Percentiles rank a stretch among this genome's conserved stretches.
Conservation (phyloP, 2,329 filamentous ascomycete genomes). For the Neofusicoccum parvum region DNA sequence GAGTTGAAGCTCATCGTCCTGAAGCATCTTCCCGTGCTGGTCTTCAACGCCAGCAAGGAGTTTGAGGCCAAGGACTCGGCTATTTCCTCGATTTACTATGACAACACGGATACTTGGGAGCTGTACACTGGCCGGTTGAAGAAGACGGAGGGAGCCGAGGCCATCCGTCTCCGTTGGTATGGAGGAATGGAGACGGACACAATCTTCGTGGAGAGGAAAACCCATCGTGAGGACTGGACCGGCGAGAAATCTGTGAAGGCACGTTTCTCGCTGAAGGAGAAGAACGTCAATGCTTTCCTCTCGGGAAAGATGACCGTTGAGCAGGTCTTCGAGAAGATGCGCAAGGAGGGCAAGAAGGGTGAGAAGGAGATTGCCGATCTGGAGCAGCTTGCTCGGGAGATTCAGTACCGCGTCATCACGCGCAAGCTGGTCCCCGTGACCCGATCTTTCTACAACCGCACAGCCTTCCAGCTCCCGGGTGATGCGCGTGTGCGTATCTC, state of each 20-base stretch:
- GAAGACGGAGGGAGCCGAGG: slow-evolving; percentile 97
- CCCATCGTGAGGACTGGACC: slow-evolving; percentile 98
- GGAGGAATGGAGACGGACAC: slow-evolving; percentile 94
- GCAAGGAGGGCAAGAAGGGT: slow-evolving; percentile 92
- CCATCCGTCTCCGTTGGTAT: slow-evolving; percentile 95
- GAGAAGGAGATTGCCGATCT: slow-evolving; percentile 89
- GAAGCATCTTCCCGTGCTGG: slow-evolving; percentile 94
- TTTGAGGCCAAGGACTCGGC: slow-evolving; percentile 89
- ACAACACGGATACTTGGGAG: slow-evolving; percentile 92
- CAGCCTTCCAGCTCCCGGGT: slow-evolving; percentile 94
- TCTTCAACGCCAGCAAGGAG: slow-evolving; percentile 97
- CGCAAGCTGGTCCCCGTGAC: slow-evolving; percentile 87
- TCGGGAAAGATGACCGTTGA: slow-evolving; percentile 80
- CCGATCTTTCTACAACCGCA: slow-evolving; percentile 96
- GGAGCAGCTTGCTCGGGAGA: slow-evolving; percentile 84
- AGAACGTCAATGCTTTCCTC: slow-evolving; percentile 92
- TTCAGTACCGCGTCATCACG: slow-evolving; percentile 90
- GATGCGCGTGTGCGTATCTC: slow-evolving; percentile 96
- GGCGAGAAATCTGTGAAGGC: slow-evolving; percentile 99
- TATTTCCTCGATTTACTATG: slow-evolving; percentile 98
- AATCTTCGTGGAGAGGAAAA: slow-evolving; percentile 97
- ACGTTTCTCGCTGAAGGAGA: slow-evolving; percentile 92
- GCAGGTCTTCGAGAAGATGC: slow-evolving; percentile 93
- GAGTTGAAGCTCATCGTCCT: slow-evolving; percentile 97
- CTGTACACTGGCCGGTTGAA: slow-evolving; percentile 92